Evolutionary conservation across 2,329 filamentous ascomycete species (phyloP).

Genomic region (Monosporascus sp.): DNA sequence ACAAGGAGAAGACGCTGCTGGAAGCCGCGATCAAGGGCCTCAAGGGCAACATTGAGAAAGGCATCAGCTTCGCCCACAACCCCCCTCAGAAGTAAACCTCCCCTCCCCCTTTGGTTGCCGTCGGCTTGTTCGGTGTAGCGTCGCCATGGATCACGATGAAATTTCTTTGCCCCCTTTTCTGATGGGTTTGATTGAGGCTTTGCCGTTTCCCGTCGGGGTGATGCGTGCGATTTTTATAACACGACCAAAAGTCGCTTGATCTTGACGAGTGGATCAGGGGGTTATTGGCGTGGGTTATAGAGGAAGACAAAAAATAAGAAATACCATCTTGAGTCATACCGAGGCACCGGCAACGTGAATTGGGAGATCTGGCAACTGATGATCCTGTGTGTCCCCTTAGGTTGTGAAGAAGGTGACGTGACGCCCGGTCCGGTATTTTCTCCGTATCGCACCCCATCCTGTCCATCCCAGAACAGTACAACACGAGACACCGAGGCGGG

Average conservation of each 20-base stretch:
- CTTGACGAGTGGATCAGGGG: constrained; percentile 3
- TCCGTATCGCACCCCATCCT: too few relatives aligned
- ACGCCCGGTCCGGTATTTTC: background rate
- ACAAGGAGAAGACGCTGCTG: constrained; percentile 85
- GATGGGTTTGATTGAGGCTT: background rate
- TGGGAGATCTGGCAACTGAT: constrained; percentile 24
- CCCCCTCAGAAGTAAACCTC: constrained; percentile 78
- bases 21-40: constrained; percentile 70
- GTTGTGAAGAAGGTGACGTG: constrained; percentile 21
- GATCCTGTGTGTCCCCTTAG: constrained; percentile 21
- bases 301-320: constrained; percentile 10
- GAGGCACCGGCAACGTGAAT: constrained; percentile 1
- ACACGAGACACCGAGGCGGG: too few relatives aligned
- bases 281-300: constrained; percentile 16
- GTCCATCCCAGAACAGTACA: too few relatives aligned
- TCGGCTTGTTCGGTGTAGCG: constrained; percentile 5
- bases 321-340: background rate
- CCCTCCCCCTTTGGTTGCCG: constrained; percentile 20
- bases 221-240: background rate
- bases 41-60: constrained; percentile 91
- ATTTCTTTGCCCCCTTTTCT: background rate
- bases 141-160: constrained; percentile 6
- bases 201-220: background rate
- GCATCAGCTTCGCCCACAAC: constrained; percentile 82
- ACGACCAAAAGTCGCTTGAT: constrained; percentile 4